Base-by-base conservation (phyloP, 78 protist species). In the Neovahlkampfia damariscottae region DNA sequence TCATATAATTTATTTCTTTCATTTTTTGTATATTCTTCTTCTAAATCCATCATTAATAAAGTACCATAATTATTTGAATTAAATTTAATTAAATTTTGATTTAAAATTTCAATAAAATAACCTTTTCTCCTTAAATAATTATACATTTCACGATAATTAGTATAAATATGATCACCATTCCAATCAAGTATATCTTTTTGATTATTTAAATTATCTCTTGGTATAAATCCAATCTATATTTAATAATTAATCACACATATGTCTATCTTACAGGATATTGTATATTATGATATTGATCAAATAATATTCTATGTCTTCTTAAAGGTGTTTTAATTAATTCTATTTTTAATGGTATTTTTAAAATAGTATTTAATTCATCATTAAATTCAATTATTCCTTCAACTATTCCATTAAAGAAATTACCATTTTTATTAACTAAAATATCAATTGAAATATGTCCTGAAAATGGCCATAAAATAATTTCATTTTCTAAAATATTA, bases 141-240 rank as follows among this genome's bases (percentile, higher is more conserved):
- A n/a, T 90, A 80, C 8, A 34, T 9, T 7, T 67, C 67, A 5
- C 79, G 70, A 68, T 81, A 91, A 76, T 96, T 96, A 62, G 97
- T 94, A 81, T 94, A 95, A 2, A 80, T 67, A 69, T 93, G 97
- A 72, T 96, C 99, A 32, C 99, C 99, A 66, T 87, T 83, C 97
- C 97, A 93, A 40, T 96, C 99, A 27, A 94, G 79, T 35, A 90
- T 91, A 38, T 92, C 93, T 30, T 8, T 74, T 29, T 50, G 38
- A 0, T 32, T 41, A 2, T 38, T 67, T 2, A 93, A 74, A 0
- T 86, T 62, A 69, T 95, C 98, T 10, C 90, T 75, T 6, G 98
- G 96, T 7, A 95, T 75, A 82, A 81, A 92, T 0, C 92, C 96
- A 0, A 79, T 41, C 30, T n/a, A n/a, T n/a, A n/a, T n/a, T n/a